Base-by-base conservation (phyloP, 2,329 filamentous ascomycete genomes). In the Macrophomina tecta region DNA sequence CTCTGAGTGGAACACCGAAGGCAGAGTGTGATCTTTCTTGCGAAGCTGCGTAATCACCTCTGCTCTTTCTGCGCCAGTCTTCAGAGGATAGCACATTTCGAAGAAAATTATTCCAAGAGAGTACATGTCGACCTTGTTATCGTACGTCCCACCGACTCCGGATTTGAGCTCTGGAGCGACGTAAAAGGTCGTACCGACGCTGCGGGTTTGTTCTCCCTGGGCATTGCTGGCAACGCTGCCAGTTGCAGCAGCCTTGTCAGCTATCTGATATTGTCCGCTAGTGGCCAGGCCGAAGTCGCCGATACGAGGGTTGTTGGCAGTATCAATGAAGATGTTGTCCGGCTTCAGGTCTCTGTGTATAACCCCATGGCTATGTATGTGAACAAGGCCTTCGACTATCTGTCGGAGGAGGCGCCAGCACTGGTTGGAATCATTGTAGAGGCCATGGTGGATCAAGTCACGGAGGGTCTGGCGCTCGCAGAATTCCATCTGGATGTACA, bases 401-500 rank as follows among this genome's bases (percentile, higher is more conserved):
- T 98, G 94, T 38, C 94, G 89, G 70, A 98, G 94, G 4, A 98
- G 83, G 36, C 93, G 89, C 95, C 95, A 99, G 16, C 91, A 87
- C 73, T 97, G 91, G 34, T 93, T 86, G 1, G 86, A 84, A 67
- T 94, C 89, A 71, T 91, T 89, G 71, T 88, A 87, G 11, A 98
- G 81, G 36, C 89, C 90, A 72, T 90, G 88, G 28, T 87, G 86
- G 67, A 99, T 96, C 36, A 97, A 81, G 82, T 98, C 93, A 23
- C 94, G 90, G 38, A 99, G 85, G 0, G 95, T 98, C 71, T 91
- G 88, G 75, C 94, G 95, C 76, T 98, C 94, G 74, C 95, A 99
- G 72, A 97, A 97, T 76, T 99, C 95, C 95, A 99, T 99, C 68
- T 97, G 95, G 66, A 99, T 98, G 76, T 97, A 99, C 49, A 99